Base-by-base conservation (phyloP, 2,329 filamentous ascomycete genomes). In the Botrytis byssoidea region DNA sequence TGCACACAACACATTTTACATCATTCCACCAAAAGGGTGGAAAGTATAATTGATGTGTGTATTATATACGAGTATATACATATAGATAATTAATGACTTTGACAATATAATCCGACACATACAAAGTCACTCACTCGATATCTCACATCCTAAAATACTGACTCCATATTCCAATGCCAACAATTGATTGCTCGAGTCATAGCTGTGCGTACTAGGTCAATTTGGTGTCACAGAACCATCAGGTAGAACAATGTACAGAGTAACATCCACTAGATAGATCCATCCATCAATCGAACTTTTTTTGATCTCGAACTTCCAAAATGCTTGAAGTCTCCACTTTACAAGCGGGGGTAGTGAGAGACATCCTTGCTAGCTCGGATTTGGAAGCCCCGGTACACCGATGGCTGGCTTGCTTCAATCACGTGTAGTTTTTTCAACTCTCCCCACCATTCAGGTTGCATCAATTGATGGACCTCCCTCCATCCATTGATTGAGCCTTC, bases 261-360 rank as follows among this genome's bases (percentile, higher is more conserved):
- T 55, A 8, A 55, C 51, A 55, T 29, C 51, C 51, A 55, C 25
- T 8, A 29, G n/a, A 55, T 2, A 16, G n/a, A 29, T 44, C 63
- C 63, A 46, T 65, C 63, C 63, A 32, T 46, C 40, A 42, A 44
- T 65, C 40, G 59, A 65, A 29, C 63, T 25, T 42, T 65, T 44
- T 65, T 22, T 4, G 42, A 66, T 66, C 63, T 61, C 59, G 60
- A 63, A 63, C 60, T 40, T 63, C 59, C 60, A 16, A 63, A 63
- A 63, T 63, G 22, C 60, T n/a, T 40, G 32, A 40, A 40, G 60
- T 40, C 35, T 18, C 60, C 60, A 63, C 60, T 63, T 63, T n/a
- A 29, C 7, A 63, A 25, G 60, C 60, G 60, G 60, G 60, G 60
- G 22, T 37, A 16, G 22, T 40, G 8, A 25, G 14, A 61, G 12